Base-by-base conservation (phyloP, 129 eudicot genomes). In the Saposhnikovia divaricata region DNA sequence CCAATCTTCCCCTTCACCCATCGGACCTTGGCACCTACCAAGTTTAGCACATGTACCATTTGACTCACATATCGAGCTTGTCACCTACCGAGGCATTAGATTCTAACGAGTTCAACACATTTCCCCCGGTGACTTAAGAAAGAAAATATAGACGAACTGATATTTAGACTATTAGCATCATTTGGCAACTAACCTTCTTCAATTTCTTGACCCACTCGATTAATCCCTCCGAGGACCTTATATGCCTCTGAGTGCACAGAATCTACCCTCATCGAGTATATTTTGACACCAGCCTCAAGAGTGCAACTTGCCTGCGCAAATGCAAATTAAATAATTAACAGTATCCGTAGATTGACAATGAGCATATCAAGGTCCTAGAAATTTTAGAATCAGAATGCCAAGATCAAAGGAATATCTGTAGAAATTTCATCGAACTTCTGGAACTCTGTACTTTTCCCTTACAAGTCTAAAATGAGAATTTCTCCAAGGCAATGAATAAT, bases 281-380 rank as follows among this genome's bases (percentile, higher is more conserved):
- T 94, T 89, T 91, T 94, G 78, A 94, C 98, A 77, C 98, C 98
- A 80, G 98, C 98, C 79, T 94, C 98, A 83, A 94, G 91, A 23
- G 98, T 91, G 78, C 98, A 93, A 84, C 98, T 93, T 80, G 98
- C 97, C 97, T 93, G 76, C 84, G 79, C 65, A 55, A 70, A 65
- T 65, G 84, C 77, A 77, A 81, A 47, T 68, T 81, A 57, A 18
- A n/a, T 80, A 66, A 71, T 80, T 37, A n/a, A 53, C 42, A 18
- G 25, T 16, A 15, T 9, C 13, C 77, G 2, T 21, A 45, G 1
- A 47, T 8, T 21, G 57, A 79, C 31, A 13, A 66, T 47, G 59
- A 44, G 53, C 43, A 3, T 28, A 18, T 51, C 69, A 46, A 44
- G 9, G 75, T 66, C 48, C 28, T 34, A 10, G 40, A 46, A 46